Conservation (phyloP, 2,329 filamentous ascomycete species). For the Endocalyx cinctus region DNA sequence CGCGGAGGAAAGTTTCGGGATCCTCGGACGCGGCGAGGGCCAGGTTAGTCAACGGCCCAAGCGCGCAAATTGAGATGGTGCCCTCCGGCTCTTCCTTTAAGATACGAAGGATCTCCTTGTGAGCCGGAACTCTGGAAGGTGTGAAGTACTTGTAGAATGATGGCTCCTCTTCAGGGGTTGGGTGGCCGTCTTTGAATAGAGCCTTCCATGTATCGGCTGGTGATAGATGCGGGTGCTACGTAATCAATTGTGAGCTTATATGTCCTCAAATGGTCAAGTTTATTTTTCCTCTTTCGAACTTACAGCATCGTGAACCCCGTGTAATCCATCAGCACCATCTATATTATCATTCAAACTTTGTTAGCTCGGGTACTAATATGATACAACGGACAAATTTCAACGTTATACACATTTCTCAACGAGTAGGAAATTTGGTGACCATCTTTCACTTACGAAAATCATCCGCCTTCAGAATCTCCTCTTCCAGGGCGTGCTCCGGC, state of each 20-base stretch:
- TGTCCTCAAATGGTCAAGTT: too few species aligned
- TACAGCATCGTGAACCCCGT: conserved; percentile 63
- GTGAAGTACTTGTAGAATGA: conserved; percentile 62
- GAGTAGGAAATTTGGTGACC: too few species aligned
- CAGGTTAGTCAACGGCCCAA: conserved; percentile 91
- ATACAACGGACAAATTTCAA: too few species aligned
- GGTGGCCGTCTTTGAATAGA: conserved; percentile 50
- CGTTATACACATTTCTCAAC: too few species aligned
- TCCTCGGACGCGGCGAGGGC: conserved; percentile 85
- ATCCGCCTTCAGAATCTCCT: conserved; percentile 74
- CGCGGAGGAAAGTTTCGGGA: conserved; percentile 80
- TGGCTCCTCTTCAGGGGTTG: conserved; percentile 29
- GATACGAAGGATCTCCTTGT: conserved; percentile 85
- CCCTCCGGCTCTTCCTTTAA: conserved; percentile 75
- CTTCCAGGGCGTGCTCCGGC: conserved; percentile 78
- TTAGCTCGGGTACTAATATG: too few species aligned
- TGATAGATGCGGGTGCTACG: conserved; percentile 67
- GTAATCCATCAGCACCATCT: conserved; percentile 75
- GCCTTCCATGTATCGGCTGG: conserved; percentile 70
- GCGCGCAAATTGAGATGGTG: conserved; percentile 82
- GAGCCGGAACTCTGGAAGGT: conserved; percentile 67
- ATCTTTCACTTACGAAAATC: conserved; percentile 84
- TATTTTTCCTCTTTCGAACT: too few species aligned
- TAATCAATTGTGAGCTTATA: too few species aligned
- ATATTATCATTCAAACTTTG: too few species aligned